Base-by-base conservation (phyloP, 1,139 yeast species). In the Spencermartinsiella ligniputridi region DNA sequence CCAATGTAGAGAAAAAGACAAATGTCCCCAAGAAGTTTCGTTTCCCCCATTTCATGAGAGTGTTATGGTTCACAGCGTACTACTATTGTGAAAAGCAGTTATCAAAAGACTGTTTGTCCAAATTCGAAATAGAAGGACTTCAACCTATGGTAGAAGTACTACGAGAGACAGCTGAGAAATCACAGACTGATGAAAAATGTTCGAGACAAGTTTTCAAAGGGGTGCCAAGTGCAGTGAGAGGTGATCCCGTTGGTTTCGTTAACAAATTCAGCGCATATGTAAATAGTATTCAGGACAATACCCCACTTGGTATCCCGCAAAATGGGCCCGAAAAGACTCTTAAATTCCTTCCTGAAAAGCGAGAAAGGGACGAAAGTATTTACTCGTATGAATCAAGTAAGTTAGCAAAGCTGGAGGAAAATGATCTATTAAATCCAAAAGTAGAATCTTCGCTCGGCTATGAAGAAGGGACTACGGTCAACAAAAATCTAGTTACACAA, bases 11-110 rank as follows among this genome's bases (percentile, higher is more conserved):
- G 57, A 69, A 71, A 41, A 63, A 63, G 3, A 86, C 95, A 0
- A 75, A 76, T 48, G 96, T 89, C 1, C 90, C 92, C 0, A 72
- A 79, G 44, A 79, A 78, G 54, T 89, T 82, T 64, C 71, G 87
- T 39, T 89, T 85, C 58, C 97, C 97, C 0, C 74, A 75, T 63
- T 87, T 88, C 58, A 76, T 81, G 48, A 76, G 72, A 49, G 82
- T 85, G 3, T 63, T 87, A 60, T 84, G 94, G 90, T 68, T 79
- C 20, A 68, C 83, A 3, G 66, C 60, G 3, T 33, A 48, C 11
- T 41, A 50, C 34, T 49, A 48, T 40, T 13, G 17, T 24, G 17
- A 33, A 13, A 19, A 22, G 19, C 25, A 18, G 2, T 15, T 19
- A 12, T 13, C 29, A 2, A 9, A 27, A 27, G 25, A 21, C 3